phyloP scores from a whole-genome alignment of 2,329 filamentous ascomycete genomes.

The Taxawa tesnikishii region DNA sequence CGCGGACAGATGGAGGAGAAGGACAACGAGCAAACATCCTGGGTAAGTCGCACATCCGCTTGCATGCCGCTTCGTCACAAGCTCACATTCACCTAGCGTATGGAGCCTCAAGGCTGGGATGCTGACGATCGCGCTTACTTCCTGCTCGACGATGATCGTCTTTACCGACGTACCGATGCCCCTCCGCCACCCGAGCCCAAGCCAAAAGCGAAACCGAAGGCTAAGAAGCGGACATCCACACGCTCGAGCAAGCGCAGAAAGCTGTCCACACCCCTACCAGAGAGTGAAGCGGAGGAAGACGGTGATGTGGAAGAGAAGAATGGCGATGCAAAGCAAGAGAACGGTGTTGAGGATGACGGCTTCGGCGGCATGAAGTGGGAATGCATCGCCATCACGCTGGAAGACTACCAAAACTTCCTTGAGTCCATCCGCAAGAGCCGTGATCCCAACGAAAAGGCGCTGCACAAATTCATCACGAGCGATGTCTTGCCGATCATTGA shows the following conservation, averaged over 20 bases:
- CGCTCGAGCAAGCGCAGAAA: slow-evolving; percentile 64
- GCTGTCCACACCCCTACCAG: slow-evolving; percentile 29
- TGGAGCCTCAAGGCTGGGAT: slow-evolving; percentile 83
- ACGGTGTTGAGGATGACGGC: slow-evolving; percentile 30
- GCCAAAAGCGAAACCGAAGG: slow-evolving; percentile 43
- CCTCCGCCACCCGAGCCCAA: slow-evolving; percentile 45
- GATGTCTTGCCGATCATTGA: slow-evolving; percentile 78
- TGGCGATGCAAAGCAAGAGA: slow-evolving; percentile 21
- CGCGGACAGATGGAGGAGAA: slow-evolving; percentile 76
- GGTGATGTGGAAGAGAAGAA: slow-evolving; percentile 27
- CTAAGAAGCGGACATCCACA: slow-evolving; percentile 40
- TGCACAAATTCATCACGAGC: slow-evolving; percentile 59
- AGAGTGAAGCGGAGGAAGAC: slow-evolving; percentile 30
- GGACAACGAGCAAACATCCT: slow-evolving; percentile 68
- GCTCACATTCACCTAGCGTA: slow-evolving; percentile 31
- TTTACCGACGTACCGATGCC: slow-evolving; percentile 79
- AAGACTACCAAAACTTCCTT: slow-evolving; percentile 64
- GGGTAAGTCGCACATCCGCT: slow-evolving; percentile 48
- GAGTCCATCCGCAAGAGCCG: slow-evolving; percentile 60
- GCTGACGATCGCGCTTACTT: slow-evolving; percentile 75
- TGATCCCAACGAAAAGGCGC: slow-evolving; percentile 71
- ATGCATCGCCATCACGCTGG: slow-evolving; percentile 70
- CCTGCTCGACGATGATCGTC: slow-evolving; percentile 82
- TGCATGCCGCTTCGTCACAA: slow-evolving; percentile 2
- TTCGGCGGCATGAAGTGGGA: slow-evolving; percentile 78